Base-by-base conservation (phyloP, 164 flowering plant species). In the Annona squamosa region DNA sequence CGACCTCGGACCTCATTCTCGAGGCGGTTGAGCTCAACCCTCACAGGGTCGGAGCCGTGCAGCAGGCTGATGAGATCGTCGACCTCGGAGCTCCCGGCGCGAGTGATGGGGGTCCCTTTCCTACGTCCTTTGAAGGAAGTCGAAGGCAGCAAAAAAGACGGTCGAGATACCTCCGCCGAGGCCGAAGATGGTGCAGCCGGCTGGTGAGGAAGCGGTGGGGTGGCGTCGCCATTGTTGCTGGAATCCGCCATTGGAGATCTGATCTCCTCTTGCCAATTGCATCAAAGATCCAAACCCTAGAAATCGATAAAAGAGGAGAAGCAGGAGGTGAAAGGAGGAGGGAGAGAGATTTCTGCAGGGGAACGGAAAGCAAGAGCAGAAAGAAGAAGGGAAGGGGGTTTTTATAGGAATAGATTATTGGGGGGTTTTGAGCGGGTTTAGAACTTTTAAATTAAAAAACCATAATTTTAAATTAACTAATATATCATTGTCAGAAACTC, bases 11-110 rank as follows among this genome's bases (percentile, higher is more conserved):
- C 79, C 66, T 88, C 86, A 75, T 88, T 88, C 62, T 88, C 91
- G 70, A 88, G 90, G 43, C 88, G 91, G 73, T 77, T 86, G 81
- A 88, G 91, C 82, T 88, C 89, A 48, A 88, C 82, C 46, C 83
- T 86, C 65, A 88, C 86, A 3, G 90, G 90, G 84, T 86, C 90
- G 62, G 91, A 88, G 74, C 90, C 91, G 77, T 88, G 91, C 71
- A 88, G 73, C 67, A 85, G 81, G 47, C 76, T 81, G 59, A 88
- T 79, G 74, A 88, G 43, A 59, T 88, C 91, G 3, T 88, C 91
- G 5, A 76, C 80, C 2, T 83, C 89, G 10, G 87, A 78, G 66
- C 18, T 66, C 73, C 78, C 37, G 5, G 82, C 77, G 26, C 85
- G 75, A 3, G 82, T 74, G 5, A 75, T 61, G 6, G 19, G n/a